These are phyloP conservation scores for Paramecium sonneborni DNA, from an alignment of 73 alveolate species.

Conservation along the genomic window DNA sequence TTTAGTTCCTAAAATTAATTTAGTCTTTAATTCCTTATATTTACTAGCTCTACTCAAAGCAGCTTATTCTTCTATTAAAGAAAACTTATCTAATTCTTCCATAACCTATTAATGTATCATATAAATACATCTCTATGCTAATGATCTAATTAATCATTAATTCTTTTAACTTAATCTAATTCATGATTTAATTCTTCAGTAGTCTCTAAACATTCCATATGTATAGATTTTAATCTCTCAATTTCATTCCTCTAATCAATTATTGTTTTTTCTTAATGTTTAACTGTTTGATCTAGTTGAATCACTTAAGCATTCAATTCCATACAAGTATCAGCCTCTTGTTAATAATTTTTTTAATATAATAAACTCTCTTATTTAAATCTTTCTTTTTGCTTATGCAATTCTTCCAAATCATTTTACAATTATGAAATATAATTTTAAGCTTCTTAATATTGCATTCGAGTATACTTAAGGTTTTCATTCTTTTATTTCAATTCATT, in stretches of 20 bases:
- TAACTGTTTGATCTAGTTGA: background rate
- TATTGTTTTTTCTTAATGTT: conserved; percentile 17
- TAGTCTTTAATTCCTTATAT: conserved; percentile 30
- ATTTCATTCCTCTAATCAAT: conserved; percentile 9
- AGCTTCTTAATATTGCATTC: conserved; percentile 49
- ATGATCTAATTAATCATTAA: background rate
- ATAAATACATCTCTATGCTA: background rate
- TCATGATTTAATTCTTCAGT: background rate
- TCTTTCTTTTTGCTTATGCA: conserved; percentile 41
- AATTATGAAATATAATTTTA: conserved; percentile 12
- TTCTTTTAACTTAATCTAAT: background rate
- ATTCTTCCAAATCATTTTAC: conserved; percentile 45
- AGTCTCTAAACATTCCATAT: conserved; percentile 8
- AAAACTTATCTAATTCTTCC: conserved; percentile 14
- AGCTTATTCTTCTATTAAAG: background rate
- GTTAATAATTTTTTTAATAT: conserved; percentile 21
- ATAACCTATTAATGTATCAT: background rate
- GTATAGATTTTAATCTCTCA: conserved; percentile 18
- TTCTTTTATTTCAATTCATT: conserved; percentile 1
- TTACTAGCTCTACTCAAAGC: background rate
- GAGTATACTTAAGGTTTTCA: conserved; percentile 45
- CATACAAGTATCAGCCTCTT: conserved; percentile 47
- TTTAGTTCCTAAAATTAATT: background rate
- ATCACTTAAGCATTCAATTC: conserved; percentile 42
- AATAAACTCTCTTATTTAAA: background rate